These are phyloP conservation scores for Oenanthe javanica DNA, from an alignment of 140 eudicot species.

Conservation along the genomic window DNA sequence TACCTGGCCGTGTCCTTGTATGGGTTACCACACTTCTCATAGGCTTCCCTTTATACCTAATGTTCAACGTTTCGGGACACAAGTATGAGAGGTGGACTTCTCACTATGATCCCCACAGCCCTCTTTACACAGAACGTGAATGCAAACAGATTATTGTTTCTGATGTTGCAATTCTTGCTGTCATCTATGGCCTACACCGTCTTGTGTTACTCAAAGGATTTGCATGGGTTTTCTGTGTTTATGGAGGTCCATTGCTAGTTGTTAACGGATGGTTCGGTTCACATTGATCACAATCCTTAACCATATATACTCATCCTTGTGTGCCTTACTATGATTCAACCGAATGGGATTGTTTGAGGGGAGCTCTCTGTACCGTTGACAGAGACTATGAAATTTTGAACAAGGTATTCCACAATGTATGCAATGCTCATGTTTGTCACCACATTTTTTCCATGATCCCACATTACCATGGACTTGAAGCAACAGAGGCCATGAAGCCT, in stretches of 20 bases:
- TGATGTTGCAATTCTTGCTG: not conserved
- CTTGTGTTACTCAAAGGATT: not conserved
- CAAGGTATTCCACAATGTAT: not conserved
- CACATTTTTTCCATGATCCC: not conserved
- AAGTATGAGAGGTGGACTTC: constrained; percentile 2
- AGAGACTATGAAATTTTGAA: not conserved
- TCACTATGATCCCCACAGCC: not conserved
- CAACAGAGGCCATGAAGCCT: not conserved
- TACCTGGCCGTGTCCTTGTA: not conserved
- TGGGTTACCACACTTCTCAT: not conserved
- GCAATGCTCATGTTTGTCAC: constrained; percentile 3
- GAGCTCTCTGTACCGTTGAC: not conserved
- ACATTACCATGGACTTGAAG: not conserved
- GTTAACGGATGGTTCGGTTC: not conserved
- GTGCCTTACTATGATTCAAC: not conserved
- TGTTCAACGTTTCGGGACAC: not conserved
- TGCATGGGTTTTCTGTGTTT: constrained; percentile 1
- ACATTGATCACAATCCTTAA: not conserved
- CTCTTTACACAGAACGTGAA: not conserved
- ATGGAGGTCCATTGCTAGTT: not conserved
- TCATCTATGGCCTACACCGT: not conserved
- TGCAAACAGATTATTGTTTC: not conserved
- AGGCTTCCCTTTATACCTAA: not conserved
- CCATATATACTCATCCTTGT: not conserved
- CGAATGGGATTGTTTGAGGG: constrained; percentile 2